Evolutionary conservation across 345 rosid genomes (phyloP), one percentile per base, ranked within the genome.

Genomic region (Salix arbutifolia): DNA sequence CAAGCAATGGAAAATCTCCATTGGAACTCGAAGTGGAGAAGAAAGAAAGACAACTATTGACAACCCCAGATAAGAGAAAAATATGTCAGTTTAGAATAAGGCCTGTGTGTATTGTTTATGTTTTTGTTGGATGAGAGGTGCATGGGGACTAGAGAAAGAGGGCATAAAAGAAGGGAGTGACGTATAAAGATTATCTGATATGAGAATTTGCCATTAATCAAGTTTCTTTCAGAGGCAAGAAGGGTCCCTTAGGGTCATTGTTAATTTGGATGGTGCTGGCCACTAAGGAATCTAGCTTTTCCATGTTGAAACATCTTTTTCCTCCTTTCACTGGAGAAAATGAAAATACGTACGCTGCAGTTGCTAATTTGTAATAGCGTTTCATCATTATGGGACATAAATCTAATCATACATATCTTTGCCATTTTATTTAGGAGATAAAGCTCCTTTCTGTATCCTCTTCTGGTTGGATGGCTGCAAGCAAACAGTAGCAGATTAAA

Each of bases 81-180:
- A 12, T 8, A 70, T 30, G 79, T 75, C 78, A 70, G 83, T n/a
- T 70, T 78, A 28, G n/a, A 65, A 56, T 46, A 18, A 30, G 30
- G n/a, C 68, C 60, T 25, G 53, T 64, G 14, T 25, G 25, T 66
- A 58, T 67, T 35, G 64, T 61, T 19, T 66, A 62, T 69, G n/a
- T 38, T 74, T 58, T 76, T 76, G 76, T 35, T 81, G 76, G 77
- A 73, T n/a, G 79, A 71, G 76, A 65, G 78, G 56, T 89, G 90
- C 93, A 88, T 89, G 91, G 91, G 91, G 81, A 91, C 81, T 85
- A 83, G 91, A 80, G 89, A 88, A 89, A 86, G 90, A 69, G 8
- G 10, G 74, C 76, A 74, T 48, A 25, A 77, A 60, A 77, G 74
- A 77, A 76, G 61, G 19, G 35, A 77, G 37, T 80, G 82, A 85